These are phyloP conservation scores for Scutellaria baicalensis DNA, from an alignment of 257 asterid genomes.

Conservation along the genomic window DNA sequence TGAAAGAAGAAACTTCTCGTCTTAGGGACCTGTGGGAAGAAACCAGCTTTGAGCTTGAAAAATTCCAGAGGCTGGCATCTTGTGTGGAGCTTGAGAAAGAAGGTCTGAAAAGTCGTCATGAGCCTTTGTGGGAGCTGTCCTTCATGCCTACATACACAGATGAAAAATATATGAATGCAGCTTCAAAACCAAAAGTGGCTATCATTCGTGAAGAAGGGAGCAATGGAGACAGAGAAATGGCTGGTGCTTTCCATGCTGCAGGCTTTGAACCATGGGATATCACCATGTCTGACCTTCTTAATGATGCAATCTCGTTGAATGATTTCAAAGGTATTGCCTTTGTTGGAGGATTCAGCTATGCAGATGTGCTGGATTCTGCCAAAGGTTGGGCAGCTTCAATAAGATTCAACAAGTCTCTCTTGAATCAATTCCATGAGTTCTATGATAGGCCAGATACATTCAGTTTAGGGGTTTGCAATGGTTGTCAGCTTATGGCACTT, in stretches of 20 bases:
- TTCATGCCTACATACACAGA: slow-evolving; percentile 58
- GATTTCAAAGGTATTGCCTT: slow-evolving; percentile 69
- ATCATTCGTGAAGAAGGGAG: slow-evolving; percentile 93
- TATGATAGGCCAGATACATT: slow-evolving; percentile 73
- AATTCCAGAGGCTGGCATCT: slow-evolving; percentile 67
- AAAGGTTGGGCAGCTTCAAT: slow-evolving; percentile 97
- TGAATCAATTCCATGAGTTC: slow-evolving; percentile 73
- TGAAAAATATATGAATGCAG: slow-evolving; percentile 39
- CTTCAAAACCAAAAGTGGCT: slow-evolving; percentile 79
- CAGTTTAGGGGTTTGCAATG: slow-evolving; percentile 92
- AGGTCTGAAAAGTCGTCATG: slow-evolving; percentile 59
- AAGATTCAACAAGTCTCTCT: slow-evolving; percentile 62
- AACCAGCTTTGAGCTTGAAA: slow-evolving; percentile 78
- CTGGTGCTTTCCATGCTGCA: slow-evolving; percentile 84
- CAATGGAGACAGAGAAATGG: slow-evolving; percentile 96
- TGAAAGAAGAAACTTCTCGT: slow-evolving; percentile 45
- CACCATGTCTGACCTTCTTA: slow-evolving; percentile 85
- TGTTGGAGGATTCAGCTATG: slow-evolving; percentile 96
- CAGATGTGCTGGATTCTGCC: slow-evolving; percentile 91
- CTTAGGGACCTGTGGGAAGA: slow-evolving; percentile 94
- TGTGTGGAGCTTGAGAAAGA: slow-evolving; percentile 76
- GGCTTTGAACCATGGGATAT: slow-evolving; percentile 98
- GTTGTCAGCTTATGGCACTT: slow-evolving; percentile 96
- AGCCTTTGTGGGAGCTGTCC: slow-evolving; percentile 69
- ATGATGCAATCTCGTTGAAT: slow-evolving; percentile 37